Evolutionary conservation across 495 filamentous ascomycete genomes (phyloP).

Genomic region (Astrocystis sublimbata): DNA sequence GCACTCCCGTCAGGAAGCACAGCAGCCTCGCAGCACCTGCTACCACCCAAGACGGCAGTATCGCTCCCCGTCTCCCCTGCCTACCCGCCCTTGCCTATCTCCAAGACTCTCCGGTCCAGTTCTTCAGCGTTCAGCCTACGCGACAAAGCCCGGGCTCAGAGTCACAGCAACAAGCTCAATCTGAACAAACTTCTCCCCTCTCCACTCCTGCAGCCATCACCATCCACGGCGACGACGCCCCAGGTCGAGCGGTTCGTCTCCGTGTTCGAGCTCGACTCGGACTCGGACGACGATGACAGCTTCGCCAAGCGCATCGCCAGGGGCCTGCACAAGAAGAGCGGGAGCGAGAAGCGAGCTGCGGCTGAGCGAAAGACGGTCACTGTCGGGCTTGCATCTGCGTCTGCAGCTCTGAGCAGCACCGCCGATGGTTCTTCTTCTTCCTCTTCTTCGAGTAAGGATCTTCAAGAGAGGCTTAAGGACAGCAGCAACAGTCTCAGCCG

Average conservation of each 20-base stretch:
- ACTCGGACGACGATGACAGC: slow-evolving; percentile 22
- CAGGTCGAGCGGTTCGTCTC: slow-evolving; percentile 27
- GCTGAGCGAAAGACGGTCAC: slow-evolving; percentile 14
- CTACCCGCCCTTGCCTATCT: slow-evolving; percentile 26
- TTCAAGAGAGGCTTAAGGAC: slow-evolving; percentile 10
- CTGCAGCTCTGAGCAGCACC: too few relatives aligned
- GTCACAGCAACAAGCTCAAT: background rate
- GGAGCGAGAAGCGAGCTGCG: slow-evolving; percentile 26
- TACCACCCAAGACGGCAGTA: slow-evolving; percentile 11
- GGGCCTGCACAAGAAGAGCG: slow-evolving; percentile 35
- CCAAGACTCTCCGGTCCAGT: slow-evolving; percentile 21
- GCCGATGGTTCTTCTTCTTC: too few relatives aligned
- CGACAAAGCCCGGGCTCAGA: slow-evolving; percentile 1
- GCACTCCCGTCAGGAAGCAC: background rate
- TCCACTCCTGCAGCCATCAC: slow-evolving; percentile 1
- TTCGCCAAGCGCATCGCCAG: slow-evolving; percentile 31
- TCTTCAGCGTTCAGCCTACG: slow-evolving; percentile 28
- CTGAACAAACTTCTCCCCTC: slow-evolving; percentile 21
- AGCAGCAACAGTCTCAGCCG: slow-evolving; percentile 18
- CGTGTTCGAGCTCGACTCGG: slow-evolving; percentile 34
- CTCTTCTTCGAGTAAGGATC: slow-evolving; percentile 14
- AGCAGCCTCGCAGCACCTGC: background rate
- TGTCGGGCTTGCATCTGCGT: background rate
- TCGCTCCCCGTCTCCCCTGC: slow-evolving; percentile 25
- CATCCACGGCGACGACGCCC: slow-evolving; percentile 17